These are phyloP conservation scores for Amoebophrya sp. DNA, from an alignment of 169 alveolate species.

Conservation along the genomic window DNA sequence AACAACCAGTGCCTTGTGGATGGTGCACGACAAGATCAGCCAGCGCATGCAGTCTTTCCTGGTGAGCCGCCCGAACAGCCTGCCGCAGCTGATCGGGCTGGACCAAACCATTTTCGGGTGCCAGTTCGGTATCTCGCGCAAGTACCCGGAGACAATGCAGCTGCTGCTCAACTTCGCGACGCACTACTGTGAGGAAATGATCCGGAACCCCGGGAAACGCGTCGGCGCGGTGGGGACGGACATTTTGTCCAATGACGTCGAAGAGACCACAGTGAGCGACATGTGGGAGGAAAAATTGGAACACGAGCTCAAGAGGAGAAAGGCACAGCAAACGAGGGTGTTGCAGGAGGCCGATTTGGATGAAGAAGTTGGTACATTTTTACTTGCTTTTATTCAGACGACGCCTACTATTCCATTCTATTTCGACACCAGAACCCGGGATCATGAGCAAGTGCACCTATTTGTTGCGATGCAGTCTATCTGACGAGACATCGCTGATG, in stretches of 20 bases:
- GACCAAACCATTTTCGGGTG: background rate
- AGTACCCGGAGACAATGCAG: conserved; percentile 15
- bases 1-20: background rate
- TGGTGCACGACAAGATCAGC: background rate
- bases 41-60: background rate
- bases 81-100: conserved; percentile 18
- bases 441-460: too few relatives aligned
- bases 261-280: background rate
- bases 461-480: too few relatives aligned
- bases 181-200: background rate
- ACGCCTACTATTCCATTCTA: too few relatives aligned
- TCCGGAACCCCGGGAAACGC: background rate
- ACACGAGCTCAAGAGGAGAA: background rate
- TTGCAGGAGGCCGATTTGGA: background rate
- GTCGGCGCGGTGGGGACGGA: conserved; percentile 1
- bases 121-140: background rate
- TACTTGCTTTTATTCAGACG: too few relatives aligned
- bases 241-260: background rate
- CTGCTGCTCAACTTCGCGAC: background rate
- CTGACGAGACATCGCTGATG: too few relatives aligned
- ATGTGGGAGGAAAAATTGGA: conserved; percentile 1
- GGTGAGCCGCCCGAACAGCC: background rate
- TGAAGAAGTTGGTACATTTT: background rate
- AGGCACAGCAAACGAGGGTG: background rate
- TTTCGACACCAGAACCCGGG: too few relatives aligned